These are phyloP conservation scores for Cyclotella cryptica DNA, from an alignment of 108 stramenopile species.

Conservation along the genomic window DNA sequence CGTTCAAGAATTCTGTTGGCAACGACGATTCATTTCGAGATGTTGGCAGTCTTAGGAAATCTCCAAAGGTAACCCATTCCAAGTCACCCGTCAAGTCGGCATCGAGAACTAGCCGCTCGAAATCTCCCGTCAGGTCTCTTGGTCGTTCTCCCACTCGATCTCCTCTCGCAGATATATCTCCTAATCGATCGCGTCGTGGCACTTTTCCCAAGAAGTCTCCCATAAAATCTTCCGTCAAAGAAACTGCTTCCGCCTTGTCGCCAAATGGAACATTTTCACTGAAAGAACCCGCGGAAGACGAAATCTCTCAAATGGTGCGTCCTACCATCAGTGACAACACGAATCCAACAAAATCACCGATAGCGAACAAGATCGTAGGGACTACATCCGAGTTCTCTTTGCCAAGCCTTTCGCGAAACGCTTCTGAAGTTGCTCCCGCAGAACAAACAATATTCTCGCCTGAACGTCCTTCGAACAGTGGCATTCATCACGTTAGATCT, in stretches of 20 bases:
- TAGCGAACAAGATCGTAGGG: not conserved
- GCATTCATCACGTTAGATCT: slow-evolving; percentile 27
- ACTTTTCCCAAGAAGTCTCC: slow-evolving; percentile 1
- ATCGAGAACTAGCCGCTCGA: slow-evolving; percentile 11
- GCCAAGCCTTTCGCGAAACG: not conserved
- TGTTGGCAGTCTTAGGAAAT: not conserved
- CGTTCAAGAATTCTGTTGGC: slow-evolving; percentile 18
- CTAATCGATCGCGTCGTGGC: slow-evolving; percentile 24
- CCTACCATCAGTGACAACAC: not conserved
- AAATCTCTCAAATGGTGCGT: not conserved
- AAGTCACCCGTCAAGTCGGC: slow-evolving; percentile 1
- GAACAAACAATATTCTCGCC: slow-evolving; percentile 7
- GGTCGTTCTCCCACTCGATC: slow-evolving; percentile 17
- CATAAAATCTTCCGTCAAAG: not conserved
- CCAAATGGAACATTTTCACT: slow-evolving; percentile 41
- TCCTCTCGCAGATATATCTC: slow-evolving; percentile 37
- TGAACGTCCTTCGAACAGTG: not conserved
- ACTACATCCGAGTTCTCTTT: not conserved
- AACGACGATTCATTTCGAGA: not conserved
- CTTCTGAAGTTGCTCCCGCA: not conserved
- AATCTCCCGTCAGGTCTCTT: slow-evolving; percentile 26
- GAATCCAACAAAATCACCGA: not conserved
- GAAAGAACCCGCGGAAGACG: slow-evolving; percentile 36
- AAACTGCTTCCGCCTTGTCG: slow-evolving; percentile 2
- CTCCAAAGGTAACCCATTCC: not conserved